These are phyloP conservation scores for Neonectria sp. DNA, from an alignment of 2,329 filamentous ascomycete species.

Conservation along the genomic window DNA sequence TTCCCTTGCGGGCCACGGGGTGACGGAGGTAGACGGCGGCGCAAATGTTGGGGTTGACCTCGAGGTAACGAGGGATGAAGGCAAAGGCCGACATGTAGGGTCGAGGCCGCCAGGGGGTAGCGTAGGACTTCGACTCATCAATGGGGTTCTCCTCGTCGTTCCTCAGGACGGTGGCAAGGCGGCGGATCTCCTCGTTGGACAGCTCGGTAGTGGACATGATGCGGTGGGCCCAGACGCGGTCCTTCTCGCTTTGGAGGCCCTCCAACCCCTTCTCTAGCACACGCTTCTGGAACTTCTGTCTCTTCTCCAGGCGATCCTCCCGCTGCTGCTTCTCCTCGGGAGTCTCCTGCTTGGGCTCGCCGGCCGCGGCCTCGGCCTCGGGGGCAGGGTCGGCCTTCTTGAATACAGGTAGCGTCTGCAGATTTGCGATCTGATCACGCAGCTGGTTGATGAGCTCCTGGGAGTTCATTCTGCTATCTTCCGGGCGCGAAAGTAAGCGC, in stretches of 20 bases:
- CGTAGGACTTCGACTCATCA: constrained; percentile 86
- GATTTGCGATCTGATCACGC: constrained; percentile 52
- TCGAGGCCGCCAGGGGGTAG: constrained; percentile 90
- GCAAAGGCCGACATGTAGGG: constrained; percentile 93
- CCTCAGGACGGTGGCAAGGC: constrained; percentile 71
- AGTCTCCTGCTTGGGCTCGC: constrained; percentile 32
- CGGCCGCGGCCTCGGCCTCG: constrained; percentile 19
- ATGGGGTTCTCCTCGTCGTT: constrained; percentile 81
- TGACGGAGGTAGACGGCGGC: constrained; percentile 95
- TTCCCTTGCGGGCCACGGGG: constrained; percentile 87
- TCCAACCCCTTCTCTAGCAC: constrained; percentile 54
- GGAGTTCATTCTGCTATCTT: constrained; percentile 48
- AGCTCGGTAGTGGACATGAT: constrained; percentile 54
- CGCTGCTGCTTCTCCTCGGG: constrained; percentile 34
- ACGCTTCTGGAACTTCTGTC: constrained; percentile 48
- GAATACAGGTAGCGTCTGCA: constrained; percentile 51
- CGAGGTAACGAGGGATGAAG: constrained; percentile 94
- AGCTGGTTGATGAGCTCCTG: constrained; percentile 52
- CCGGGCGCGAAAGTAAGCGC: constrained; percentile 67
- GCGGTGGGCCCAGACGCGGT: constrained; percentile 49
- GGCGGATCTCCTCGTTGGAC: constrained; percentile 65
- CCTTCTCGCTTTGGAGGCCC: constrained; percentile 51
- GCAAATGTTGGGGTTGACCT: constrained; percentile 98
- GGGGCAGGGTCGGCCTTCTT: constrained; percentile 46
- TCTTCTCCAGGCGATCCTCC: constrained; percentile 40